Conservation (phyloP, 2,329 filamentous ascomycete species). For the Fusarium brachygibbosum region DNA sequence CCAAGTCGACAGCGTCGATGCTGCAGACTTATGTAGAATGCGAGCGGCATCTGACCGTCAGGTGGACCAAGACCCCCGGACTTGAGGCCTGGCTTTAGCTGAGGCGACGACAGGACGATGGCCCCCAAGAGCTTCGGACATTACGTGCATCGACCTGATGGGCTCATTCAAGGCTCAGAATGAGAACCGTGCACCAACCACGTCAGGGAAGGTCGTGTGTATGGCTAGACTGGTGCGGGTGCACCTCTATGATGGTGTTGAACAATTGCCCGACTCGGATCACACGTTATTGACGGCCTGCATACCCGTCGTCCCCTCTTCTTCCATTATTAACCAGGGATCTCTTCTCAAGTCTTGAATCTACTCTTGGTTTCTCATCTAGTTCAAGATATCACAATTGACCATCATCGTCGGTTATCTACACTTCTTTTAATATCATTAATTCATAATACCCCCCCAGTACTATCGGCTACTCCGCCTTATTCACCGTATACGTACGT, state of each 20-base stretch:
- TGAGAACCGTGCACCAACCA: conserved; percentile 50
- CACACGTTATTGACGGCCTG: conserved; percentile 48
- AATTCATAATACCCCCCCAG: conserved; percentile 25
- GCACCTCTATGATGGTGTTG: conserved; percentile 49
- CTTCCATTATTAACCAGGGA: conserved; percentile 41
- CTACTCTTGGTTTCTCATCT: conserved; percentile 23
- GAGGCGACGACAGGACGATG: conserved; percentile 35
- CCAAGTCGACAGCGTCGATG: conserved; percentile 30
- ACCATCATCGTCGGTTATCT: conserved; percentile 18
- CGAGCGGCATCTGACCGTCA: conserved; percentile 47
- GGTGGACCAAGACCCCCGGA: conserved; percentile 42
- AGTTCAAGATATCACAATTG: conserved; percentile 22
- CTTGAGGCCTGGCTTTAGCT: conserved; percentile 43
- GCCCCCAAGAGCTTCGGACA: conserved; percentile 41
- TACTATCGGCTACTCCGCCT: conserved; percentile 9
- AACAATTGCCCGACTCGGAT: conserved; percentile 48
- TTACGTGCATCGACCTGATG: conserved; percentile 49
- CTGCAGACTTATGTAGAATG: conserved; percentile 32
- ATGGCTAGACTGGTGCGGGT: conserved; percentile 48
- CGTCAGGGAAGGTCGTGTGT: conserved; percentile 50
- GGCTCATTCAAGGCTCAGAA: conserved; percentile 47
- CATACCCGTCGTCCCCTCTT: conserved; percentile 43
- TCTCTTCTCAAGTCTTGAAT: conserved; percentile 31
- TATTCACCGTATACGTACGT: conserved; percentile 37
- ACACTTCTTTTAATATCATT: conserved; percentile 17